Conservation (phyloP, 23 red algal species). For the Gracilaria vermiculophylla region DNA sequence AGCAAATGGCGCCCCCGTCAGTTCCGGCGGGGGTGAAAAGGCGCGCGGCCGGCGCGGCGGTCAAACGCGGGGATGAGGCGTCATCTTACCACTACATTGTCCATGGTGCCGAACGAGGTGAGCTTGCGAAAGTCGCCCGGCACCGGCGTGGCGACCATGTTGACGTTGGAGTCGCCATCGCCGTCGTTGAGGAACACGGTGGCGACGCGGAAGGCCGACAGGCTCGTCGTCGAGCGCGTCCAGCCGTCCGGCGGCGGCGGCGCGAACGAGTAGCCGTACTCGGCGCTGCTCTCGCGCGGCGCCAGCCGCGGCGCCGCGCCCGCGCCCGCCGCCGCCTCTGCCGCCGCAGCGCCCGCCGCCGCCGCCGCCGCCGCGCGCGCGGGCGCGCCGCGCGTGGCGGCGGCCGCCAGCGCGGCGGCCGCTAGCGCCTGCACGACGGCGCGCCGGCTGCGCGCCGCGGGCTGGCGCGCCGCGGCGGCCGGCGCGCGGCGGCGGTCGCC, state of each 20-base stretch:
- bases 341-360: neutral
- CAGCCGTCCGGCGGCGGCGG: conserved; percentile 28
- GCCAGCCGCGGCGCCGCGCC: neutral
- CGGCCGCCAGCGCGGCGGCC: neutral
- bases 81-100: conserved; percentile 46
- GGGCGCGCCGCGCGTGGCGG: no score
- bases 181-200: conserved; percentile 45
- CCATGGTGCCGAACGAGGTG: conserved; percentile 49
- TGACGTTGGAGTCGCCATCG: conserved; percentile 68
- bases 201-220: conserved; percentile 41
- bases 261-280: conserved; percentile 48
- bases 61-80: neutral
- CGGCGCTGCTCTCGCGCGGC: neutral
- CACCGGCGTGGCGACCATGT: conserved; percentile 55
- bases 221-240: conserved; percentile 3
- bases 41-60: neutral
- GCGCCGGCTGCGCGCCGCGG: neutral
- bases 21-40: no score
- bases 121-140: conserved; percentile 58
- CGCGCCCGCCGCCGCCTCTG: neutral
- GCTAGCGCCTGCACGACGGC: neutral
- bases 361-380: neutral
- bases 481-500: neutral
- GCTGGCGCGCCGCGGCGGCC: neutral
- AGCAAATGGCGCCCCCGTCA: neutral